phyloP scores from a whole-genome alignment of 2,329 filamentous ascomycete species.

The Fusarium buharicum region DNA sequence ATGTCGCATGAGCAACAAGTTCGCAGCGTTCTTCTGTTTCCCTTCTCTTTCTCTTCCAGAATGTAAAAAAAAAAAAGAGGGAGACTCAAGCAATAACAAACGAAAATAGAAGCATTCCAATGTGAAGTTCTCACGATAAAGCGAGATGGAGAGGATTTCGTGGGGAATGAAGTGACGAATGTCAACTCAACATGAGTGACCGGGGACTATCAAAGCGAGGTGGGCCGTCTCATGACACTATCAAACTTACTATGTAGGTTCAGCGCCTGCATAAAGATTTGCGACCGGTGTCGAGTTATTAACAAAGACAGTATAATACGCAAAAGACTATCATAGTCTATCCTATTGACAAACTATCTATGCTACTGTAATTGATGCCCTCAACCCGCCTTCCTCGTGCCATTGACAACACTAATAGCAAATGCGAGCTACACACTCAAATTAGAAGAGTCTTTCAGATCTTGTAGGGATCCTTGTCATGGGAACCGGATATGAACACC shows the following conservation, averaged over 20 bases:
- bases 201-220: slow-evolving; percentile 29
- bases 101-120: slow-evolving; percentile 39
- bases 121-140: slow-evolving; percentile 26
- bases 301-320: slow-evolving; percentile 1
- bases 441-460: slow-evolving; percentile 13
- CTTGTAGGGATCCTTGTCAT: slow-evolving; percentile 30
- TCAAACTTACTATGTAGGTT: slow-evolving; percentile 39
- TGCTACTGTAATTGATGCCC: background rate
- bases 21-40: slow-evolving; percentile 3
- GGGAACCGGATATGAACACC: slow-evolving; percentile 13
- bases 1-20: slow-evolving; percentile 36
- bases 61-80: slow-evolving; percentile 10
- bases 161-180: slow-evolving; percentile 45
- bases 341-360: background rate
- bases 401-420: background rate
- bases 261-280: slow-evolving; percentile 28
- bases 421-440: background rate
- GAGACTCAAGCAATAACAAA: slow-evolving; percentile 24
- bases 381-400: background rate
- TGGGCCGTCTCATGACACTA: slow-evolving; percentile 42
- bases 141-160: slow-evolving; percentile 33
- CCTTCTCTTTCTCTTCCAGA: slow-evolving; percentile 1
- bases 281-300: slow-evolving; percentile 12
- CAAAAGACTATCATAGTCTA: background rate
- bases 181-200: slow-evolving; percentile 19